phyloP scores from a whole-genome alignment of 768 basidiomycete species.

The Termitomyces sp. region DNA sequence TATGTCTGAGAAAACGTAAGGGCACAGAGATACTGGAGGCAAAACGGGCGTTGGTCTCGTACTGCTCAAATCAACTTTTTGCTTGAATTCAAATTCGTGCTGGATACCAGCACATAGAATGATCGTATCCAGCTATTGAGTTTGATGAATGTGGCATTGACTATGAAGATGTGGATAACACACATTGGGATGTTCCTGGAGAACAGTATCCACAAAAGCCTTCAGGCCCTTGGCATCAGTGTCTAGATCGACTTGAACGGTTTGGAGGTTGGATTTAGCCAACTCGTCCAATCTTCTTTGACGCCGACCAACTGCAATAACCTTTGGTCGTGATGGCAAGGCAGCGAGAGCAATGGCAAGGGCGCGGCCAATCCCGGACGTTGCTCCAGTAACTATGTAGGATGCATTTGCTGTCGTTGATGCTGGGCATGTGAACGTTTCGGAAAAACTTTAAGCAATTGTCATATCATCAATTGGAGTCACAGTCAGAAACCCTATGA shows the following conservation, averaged over 20 bases:
- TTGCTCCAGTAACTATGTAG: constrained; percentile 33
- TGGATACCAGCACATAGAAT: constrained; percentile 56
- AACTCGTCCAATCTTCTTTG: constrained; percentile 54
- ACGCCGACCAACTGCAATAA: constrained; percentile 52
- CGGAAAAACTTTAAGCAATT: neutral
- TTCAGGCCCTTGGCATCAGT: constrained; percentile 37
- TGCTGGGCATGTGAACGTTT: constrained; percentile 3
- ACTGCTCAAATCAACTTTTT: constrained; percentile 42
- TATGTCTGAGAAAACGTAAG: constrained; percentile 31
- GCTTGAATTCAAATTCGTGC: constrained; percentile 44
- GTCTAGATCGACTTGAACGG: constrained; percentile 44
- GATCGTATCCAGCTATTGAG: constrained; percentile 51
- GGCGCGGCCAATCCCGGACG: constrained; percentile 56
- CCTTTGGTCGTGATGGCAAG: constrained; percentile 46
- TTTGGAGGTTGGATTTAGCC: constrained; percentile 36
- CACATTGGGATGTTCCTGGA: constrained; percentile 50
- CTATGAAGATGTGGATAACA: constrained; percentile 11
- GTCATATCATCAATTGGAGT: neutral
- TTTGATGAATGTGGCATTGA: neutral
- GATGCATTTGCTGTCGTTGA: constrained; percentile 26
- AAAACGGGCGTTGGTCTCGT: constrained; percentile 12
- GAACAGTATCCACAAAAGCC: constrained; percentile 36
- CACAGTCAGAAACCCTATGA: neutral
- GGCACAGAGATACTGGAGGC: neutral
- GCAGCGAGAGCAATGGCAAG: constrained; percentile 49